Percentiles rank a stretch among this genome's conserved stretches.
Conservation (phyloP, 2,329 filamentous ascomycete species). For the Talaromyces sp. region DNA sequence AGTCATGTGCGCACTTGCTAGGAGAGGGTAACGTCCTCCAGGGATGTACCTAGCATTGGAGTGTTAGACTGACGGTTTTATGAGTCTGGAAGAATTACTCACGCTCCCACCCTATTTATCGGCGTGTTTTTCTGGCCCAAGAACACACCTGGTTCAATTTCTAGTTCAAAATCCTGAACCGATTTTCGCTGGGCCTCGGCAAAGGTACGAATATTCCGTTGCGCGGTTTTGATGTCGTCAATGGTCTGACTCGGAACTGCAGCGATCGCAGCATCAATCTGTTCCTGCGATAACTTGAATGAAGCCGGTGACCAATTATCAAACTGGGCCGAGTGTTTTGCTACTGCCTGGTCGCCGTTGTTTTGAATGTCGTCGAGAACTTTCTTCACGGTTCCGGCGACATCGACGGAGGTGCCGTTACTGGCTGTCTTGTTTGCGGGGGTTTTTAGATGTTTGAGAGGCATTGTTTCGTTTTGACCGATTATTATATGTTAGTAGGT, state of each 20-base stretch:
- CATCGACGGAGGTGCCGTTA: conserved; percentile 13
- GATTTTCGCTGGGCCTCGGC: conserved; percentile 44
- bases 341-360: conserved; percentile 47
- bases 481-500: too few relatives aligned
- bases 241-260: conserved; percentile 45
- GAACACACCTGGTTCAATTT: conserved; percentile 42
- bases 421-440: neutral
- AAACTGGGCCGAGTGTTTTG: conserved; percentile 49
- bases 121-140: conserved; percentile 50
- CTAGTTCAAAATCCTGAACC: conserved; percentile 48
- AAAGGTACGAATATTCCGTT: conserved; percentile 47
- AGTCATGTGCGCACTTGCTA: conserved; percentile 53
- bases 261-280: conserved; percentile 44
- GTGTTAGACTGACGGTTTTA: neutral
- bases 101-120: conserved; percentile 43
- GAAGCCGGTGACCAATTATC: conserved; percentile 49
- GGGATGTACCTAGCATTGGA: conserved; percentile 41
- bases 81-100: too few relatives aligned
- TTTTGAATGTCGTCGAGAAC: conserved; percentile 46
- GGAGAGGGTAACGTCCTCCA: conserved; percentile 49
- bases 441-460: too few relatives aligned
- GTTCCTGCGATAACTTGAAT: conserved; percentile 43
- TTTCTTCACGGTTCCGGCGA: conserved; percentile 40
- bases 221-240: conserved; percentile 50
- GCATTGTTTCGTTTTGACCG: too few relatives aligned